phyloP scores from a whole-genome alignment of 2,329 filamentous ascomycete species.

The Botrytis pseudocinerea region DNA sequence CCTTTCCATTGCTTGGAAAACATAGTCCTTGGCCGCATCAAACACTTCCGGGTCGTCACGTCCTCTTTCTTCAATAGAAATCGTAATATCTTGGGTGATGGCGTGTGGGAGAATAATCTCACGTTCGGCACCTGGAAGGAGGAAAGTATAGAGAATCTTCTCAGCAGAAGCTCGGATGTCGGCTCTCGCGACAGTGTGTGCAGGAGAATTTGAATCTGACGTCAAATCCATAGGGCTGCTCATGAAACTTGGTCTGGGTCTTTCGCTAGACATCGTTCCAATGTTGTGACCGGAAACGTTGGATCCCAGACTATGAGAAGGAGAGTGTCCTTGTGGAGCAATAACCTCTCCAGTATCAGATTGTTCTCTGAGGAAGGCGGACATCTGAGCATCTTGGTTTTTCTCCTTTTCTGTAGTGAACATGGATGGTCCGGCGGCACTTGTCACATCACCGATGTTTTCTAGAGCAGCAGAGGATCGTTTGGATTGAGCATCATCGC shows the following conservation, averaged over 20 bases:
- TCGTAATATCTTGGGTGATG: conserved; percentile 83
- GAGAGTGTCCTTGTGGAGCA: conserved; percentile 53
- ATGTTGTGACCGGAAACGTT: conserved; percentile 40
- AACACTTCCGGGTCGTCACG: conserved; percentile 97
- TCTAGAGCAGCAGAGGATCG: conserved; percentile 81
- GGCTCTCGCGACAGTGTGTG: conserved; percentile 79
- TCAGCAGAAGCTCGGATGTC: conserved; percentile 93
- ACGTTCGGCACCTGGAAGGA: conserved; percentile 91
- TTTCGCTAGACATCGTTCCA: conserved; percentile 51
- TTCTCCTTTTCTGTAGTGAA: conserved; percentile 69
- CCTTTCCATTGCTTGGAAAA: conserved; percentile 99
- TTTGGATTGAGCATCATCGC: conserved; percentile 75
- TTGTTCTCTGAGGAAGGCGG: conserved; percentile 78
- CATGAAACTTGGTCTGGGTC: conserved; percentile 55
- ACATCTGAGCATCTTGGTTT: conserved; percentile 85
- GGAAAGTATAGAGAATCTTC: conserved; percentile 97
- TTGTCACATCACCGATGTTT: conserved; percentile 65
- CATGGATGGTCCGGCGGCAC: conserved; percentile 60
- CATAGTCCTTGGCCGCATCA: conserved; percentile 96
- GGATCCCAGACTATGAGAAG: conserved; percentile 46
- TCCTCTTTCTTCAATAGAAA: conserved; percentile 84
- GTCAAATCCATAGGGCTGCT: conserved; percentile 62
- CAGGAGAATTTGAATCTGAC: conserved; percentile 78
- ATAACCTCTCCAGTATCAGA: conserved; percentile 48
- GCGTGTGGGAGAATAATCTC: conserved; percentile 91